Conservation (phyloP, 345 rosid genomes). For the Dimocarpus longan region DNA sequence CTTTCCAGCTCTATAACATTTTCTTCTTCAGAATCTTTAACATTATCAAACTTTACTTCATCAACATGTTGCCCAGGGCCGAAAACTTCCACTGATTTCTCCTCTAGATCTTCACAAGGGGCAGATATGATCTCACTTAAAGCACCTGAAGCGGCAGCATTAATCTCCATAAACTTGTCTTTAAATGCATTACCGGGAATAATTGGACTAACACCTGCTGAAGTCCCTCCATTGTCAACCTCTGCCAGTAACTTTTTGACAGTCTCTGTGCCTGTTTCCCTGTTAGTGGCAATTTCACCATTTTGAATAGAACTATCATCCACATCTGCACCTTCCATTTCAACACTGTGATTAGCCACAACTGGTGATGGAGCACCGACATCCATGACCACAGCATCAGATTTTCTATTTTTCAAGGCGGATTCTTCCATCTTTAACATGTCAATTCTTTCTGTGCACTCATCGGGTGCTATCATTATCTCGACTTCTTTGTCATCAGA, state of each 20-base stretch:
- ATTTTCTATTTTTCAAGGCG: background rate
- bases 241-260: background rate
- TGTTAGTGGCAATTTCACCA: background rate
- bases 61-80: background rate
- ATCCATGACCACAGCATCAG: background rate
- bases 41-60: constrained; percentile 6
- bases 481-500: constrained; percentile 9
- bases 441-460: background rate
- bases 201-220: background rate
- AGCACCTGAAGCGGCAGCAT: background rate
- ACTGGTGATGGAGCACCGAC: background rate
- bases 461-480: background rate
- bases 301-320: background rate
- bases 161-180: background rate
- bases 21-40: background rate
- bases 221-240: background rate
- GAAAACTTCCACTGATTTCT: background rate
- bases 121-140: background rate
- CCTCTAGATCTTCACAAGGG: background rate
- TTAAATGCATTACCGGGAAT: background rate
- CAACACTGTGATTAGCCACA: background rate
- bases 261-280: background rate
- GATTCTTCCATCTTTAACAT: constrained; percentile 2
- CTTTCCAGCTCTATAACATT: constrained; percentile 6
- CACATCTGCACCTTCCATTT: constrained; percentile 2